These are phyloP conservation scores for Pisolithus albus DNA, from an alignment of 768 basidiomycete genomes.

Conservation along the genomic window DNA sequence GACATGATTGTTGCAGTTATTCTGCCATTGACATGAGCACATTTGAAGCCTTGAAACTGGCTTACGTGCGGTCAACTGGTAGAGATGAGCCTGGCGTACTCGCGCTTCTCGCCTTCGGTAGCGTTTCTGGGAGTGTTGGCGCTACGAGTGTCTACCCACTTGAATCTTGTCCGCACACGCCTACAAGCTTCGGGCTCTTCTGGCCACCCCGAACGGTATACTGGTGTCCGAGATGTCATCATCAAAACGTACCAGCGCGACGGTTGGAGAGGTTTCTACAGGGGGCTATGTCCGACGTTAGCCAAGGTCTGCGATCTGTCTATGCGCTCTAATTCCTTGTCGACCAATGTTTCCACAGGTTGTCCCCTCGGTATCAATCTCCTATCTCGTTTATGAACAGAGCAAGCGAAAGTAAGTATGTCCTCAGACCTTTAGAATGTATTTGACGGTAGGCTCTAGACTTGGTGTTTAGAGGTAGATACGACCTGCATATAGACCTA, in stretches of 20 bases:
- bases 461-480: constrained; percentile 47
- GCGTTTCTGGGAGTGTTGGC: constrained; percentile 88
- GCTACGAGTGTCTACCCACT: constrained; percentile 91
- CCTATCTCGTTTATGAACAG: constrained; percentile 90
- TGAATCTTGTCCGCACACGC: constrained; percentile 88
- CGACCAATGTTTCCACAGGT: constrained; percentile 45
- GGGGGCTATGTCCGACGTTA: constrained; percentile 84
- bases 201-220: constrained; percentile 88
- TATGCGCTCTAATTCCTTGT: background rate
- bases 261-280: constrained; percentile 93
- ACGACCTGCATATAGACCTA: constrained; percentile 19
- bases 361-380: constrained; percentile 93
- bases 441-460: constrained; percentile 28
- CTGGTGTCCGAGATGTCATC: constrained; percentile 81
- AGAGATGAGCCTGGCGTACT: constrained; percentile 86
- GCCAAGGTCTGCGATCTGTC: constrained; percentile 58
- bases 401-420: constrained; percentile 64
- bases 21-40: constrained; percentile 98
- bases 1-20: constrained; percentile 40
- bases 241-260: constrained; percentile 74
- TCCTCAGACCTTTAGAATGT: background rate
- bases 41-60: constrained; percentile 91
- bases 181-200: constrained; percentile 94
- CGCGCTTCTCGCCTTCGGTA: constrained; percentile 84
- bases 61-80: constrained; percentile 80